Evolutionary conservation across 1,284 basidiomycete species (phyloP), one percentile per base, ranked within the genome.

Genomic region (Sphagnurus paluster): DNA sequence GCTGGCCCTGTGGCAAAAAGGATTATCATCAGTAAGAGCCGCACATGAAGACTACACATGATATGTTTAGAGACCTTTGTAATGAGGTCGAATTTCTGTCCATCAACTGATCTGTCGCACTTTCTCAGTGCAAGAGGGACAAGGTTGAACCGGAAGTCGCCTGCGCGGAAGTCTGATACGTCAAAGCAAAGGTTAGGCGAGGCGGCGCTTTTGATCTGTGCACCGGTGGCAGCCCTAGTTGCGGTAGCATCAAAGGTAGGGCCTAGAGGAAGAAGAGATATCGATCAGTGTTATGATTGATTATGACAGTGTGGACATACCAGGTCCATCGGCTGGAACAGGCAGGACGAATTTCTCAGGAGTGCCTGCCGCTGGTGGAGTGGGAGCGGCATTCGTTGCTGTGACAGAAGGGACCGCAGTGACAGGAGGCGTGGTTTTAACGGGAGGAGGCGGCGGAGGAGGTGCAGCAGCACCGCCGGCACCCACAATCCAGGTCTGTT

Each of bases 101-200:
- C 56, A 19, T 53, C 56, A 11, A 55, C 24, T 4, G 53, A 42
- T 4, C 20, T 24, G 45, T 58, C 42, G 24, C 59, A 59, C 19
- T 50, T 49, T 37, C 52, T 58, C 25, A 59, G 39, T 13, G 55
- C 53, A 28, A 56, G 17, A 14, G 53, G 58, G 29, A 60, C 54
- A 23, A 61, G 50, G 32, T 61, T 57, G 43, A 59, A 60, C 19
- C 58, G 48, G 28, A 58, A 61, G 35, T 59, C 55, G 13, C 59
- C 56, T 25, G 56, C 48, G 17, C 44, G 39, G 49, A 60, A 60
- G 41, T 60, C 46, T 7, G 58, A 60, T 11, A 60, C 58, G 39
- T 60, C 57, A 35, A 59, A 57, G 44, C 57, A 60, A n/a, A 45
- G 34, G 28, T 57, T 42, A 9, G 56, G 54, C 5, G 36, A 50